phyloP scores from a whole-genome alignment of 2,329 filamentous ascomycete genomes.

The Xylaria sp. region DNA sequence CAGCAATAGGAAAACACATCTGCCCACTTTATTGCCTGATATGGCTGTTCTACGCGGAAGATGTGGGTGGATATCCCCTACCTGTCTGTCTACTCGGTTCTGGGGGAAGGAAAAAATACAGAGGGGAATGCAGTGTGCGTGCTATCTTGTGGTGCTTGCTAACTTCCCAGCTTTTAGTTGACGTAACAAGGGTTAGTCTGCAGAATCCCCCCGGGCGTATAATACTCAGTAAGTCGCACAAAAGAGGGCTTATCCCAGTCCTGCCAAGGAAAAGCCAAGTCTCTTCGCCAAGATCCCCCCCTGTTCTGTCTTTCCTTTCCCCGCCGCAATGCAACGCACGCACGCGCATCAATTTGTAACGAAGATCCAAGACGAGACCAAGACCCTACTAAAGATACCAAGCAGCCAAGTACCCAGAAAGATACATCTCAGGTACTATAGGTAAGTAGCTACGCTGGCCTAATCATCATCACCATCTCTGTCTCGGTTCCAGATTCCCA shows the following conservation, averaged over 20 bases:
- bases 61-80: constrained; percentile 15
- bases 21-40: constrained; percentile 40
- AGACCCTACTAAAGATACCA: neutral
- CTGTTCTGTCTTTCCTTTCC: constrained; percentile 17
- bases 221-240: neutral
- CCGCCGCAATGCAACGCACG: constrained; percentile 36
- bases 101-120: neutral
- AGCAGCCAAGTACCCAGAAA: too few species aligned
- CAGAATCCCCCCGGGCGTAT: neutral
- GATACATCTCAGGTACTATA: neutral
- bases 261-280: constrained; percentile 30
- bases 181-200: neutral
- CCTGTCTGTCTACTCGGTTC: neutral
- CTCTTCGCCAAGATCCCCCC: constrained; percentile 24
- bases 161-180: neutral
- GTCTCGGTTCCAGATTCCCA: neutral
- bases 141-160: neutral
- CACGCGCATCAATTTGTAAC: constrained; percentile 42
- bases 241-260: constrained; percentile 2
- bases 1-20: constrained; percentile 16
- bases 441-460: neutral
- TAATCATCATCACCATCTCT: neutral
- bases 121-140: neutral
- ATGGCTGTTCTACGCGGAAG: constrained; percentile 44
- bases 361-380: constrained; percentile 2